Conservation (phyloP, 2,329 filamentous ascomycete genomes). For the Arthrobotrys musiformis region DNA sequence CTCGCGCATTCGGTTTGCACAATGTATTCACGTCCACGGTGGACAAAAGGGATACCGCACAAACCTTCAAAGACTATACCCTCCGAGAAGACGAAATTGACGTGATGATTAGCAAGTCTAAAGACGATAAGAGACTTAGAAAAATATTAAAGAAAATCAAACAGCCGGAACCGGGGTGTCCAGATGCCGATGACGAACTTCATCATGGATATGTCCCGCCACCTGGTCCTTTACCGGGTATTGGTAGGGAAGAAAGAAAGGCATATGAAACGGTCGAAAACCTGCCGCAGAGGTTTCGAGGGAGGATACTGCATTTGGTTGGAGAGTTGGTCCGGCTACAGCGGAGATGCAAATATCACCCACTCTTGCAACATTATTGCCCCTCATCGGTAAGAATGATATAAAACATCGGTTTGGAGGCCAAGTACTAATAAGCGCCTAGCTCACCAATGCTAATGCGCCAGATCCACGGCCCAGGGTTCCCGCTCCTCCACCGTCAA, state of each 20-base stretch:
- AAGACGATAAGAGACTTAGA: slow-evolving; percentile 47
- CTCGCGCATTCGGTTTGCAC: slow-evolving; percentile 85
- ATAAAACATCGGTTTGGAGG: slow-evolving; percentile 53
- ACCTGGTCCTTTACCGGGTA: slow-evolving; percentile 24
- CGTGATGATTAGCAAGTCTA: slow-evolving; percentile 54
- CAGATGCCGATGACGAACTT: slow-evolving; percentile 33
- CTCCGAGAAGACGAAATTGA: slow-evolving; percentile 85
- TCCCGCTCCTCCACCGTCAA: slow-evolving; percentile 31
- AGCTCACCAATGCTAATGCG: slow-evolving; percentile 53
- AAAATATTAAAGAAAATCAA: slow-evolving; percentile 34
- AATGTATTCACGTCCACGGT: slow-evolving; percentile 86
- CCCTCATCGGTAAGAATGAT: slow-evolving; percentile 66
- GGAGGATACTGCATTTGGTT: slow-evolving; percentile 70
- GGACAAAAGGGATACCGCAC: slow-evolving; percentile 73
- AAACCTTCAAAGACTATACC: slow-evolving; percentile 85
- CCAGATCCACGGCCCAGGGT: slow-evolving; percentile 55
- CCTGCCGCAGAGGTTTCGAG: slow-evolving; percentile 68
- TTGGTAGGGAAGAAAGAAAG: slow-evolving; percentile 32
- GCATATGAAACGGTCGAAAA: slow-evolving; percentile 43
- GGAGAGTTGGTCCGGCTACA: slow-evolving; percentile 77
- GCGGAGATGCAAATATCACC: slow-evolving; percentile 78
- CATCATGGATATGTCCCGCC: slow-evolving; percentile 28
- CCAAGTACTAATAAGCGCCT: slow-evolving; percentile 37
- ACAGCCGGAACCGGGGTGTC: slow-evolving; percentile 13
- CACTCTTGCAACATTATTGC: slow-evolving; percentile 84